Percentiles rank a stretch among this genome's conserved stretches.
Evolutionary conservation across 352 stramenopile genomes (phyloP).

Genomic region (Blastocystis sp.): DNA sequence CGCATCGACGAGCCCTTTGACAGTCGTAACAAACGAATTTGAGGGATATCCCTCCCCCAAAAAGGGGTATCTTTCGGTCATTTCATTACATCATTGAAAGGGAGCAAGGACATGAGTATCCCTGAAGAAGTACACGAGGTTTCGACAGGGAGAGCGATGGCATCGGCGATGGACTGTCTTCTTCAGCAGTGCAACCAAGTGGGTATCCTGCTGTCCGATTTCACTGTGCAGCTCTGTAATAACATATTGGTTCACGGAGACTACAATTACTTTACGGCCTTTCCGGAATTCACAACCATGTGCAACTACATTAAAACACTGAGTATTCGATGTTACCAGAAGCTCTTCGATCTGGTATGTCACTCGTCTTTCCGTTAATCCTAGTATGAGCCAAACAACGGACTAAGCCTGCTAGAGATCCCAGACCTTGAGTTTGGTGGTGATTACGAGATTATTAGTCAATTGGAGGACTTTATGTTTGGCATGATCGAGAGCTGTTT

Average conservation of each 20-base stretch:
- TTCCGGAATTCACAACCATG: conserved; percentile 68
- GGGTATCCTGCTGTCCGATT: background rate
- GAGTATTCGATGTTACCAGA: conserved; percentile 36
- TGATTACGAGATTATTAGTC: conserved; percentile 62
- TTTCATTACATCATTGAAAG: too few relatives aligned
- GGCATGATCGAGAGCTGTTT: conserved; percentile 36
- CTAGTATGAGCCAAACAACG: conserved; percentile 71
- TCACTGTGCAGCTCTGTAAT: conserved; percentile 14
- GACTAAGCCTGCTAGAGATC: conserved; percentile 61
- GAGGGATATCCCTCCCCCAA: too few relatives aligned
- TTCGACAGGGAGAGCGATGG: background rate
- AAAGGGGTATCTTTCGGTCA: too few relatives aligned
- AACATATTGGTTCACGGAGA: conserved; percentile 22
- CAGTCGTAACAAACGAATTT: too few relatives aligned
- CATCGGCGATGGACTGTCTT: background rate
- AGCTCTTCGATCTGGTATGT: conserved; percentile 44
- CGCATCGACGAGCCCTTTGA: too few relatives aligned
- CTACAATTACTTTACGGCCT: conserved; percentile 70
- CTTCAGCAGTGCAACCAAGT: background rate
- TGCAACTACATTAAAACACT: conserved; percentile 61
- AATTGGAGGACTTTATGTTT: conserved; percentile 72
- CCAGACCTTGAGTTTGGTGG: conserved; percentile 33
- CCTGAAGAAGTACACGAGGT: background rate
- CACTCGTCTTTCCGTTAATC: background rate
- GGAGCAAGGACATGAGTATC: too few relatives aligned